Evolutionary conservation across 345 rosid genomes (phyloP), one percentile per base, ranked within the genome.

Genomic region (Sapria himalayana): DNA sequence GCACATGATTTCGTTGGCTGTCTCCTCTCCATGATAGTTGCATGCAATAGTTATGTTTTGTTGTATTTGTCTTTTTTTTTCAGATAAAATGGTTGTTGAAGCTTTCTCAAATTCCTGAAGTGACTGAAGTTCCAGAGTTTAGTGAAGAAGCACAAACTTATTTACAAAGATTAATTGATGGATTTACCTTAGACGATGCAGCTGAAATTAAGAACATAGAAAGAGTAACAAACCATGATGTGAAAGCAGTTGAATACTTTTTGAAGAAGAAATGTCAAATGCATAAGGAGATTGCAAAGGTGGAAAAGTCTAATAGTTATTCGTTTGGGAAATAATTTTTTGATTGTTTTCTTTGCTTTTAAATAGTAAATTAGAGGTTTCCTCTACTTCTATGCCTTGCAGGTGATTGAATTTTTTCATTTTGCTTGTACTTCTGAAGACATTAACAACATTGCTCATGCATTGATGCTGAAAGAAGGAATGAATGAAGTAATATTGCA

Each of bases 381-480:
- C 7, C 22, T 25, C 2, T 19, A 9, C 39, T 19, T 48, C 45
- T 37, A 25, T 10, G n/a, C 7, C 1, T 23, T 45, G 15, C 67
- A 82, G 98, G 95, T 84, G 51, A 77, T 77, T 49, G 93, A 91
- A 55, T 91, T 77, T 61, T 80, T 91, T 52, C 99, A 84, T 67
- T 84, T 80, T 49, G 86, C 95, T 62, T 91, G 93, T 57, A 80
- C 95, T 7, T 84, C 95, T 0, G 99, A 84, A 58, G 99, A 91
- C 54, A 84, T 84, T 52, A 91, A 80, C 69, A 91, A 84, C 54
- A 84, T 91, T 22, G 79, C 92, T 27, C 86, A 91, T 61, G 95
- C 61, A 22, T 55, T 80, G 69, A 91, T 91, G 99, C 65, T 91
- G 58, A 73, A 67, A 67, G 81, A 84, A 39, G 61, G 86, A 21